phyloP scores from a whole-genome alignment of 2,329 filamentous ascomycete genomes.

The Fusarium paranaense region DNA sequence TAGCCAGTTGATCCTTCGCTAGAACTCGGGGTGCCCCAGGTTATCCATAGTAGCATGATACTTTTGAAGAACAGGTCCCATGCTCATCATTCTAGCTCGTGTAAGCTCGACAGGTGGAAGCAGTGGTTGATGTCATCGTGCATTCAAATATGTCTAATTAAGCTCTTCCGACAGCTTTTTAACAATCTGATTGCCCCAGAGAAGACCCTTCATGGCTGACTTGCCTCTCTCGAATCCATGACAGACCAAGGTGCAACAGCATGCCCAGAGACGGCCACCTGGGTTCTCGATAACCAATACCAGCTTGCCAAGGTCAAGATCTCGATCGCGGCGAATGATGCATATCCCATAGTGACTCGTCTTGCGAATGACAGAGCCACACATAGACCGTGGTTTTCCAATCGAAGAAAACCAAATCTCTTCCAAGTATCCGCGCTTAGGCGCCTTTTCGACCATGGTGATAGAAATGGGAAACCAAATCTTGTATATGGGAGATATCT shows the following conservation, averaged over 20 bases:
- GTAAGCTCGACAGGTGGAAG: background rate
- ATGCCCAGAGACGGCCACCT: background rate
- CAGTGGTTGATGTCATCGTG: background rate
- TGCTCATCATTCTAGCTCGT: background rate
- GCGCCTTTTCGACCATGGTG: background rate
- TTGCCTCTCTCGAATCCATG: background rate
- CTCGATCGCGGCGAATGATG: background rate
- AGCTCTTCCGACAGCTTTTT: background rate
- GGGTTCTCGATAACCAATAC: background rate
- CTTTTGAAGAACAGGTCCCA: background rate
- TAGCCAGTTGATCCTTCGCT: background rate
- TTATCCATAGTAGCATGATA: background rate
- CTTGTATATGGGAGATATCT: background rate
- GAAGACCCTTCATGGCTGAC: background rate
- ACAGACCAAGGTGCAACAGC: background rate
- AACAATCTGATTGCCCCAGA: background rate
- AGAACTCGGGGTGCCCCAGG: background rate
- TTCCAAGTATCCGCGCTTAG: background rate
- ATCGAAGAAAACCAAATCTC: background rate
- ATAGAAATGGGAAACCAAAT: background rate
- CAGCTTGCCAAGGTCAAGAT: background rate
- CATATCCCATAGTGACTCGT: background rate
- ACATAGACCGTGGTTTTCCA: background rate
- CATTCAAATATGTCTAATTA: background rate
- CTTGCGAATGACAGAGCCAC: background rate